Evolutionary conservation across 179 eudicot genomes (phyloP), one percentile per base, ranked within the genome.

Genomic region (Silene coronaria): DNA sequence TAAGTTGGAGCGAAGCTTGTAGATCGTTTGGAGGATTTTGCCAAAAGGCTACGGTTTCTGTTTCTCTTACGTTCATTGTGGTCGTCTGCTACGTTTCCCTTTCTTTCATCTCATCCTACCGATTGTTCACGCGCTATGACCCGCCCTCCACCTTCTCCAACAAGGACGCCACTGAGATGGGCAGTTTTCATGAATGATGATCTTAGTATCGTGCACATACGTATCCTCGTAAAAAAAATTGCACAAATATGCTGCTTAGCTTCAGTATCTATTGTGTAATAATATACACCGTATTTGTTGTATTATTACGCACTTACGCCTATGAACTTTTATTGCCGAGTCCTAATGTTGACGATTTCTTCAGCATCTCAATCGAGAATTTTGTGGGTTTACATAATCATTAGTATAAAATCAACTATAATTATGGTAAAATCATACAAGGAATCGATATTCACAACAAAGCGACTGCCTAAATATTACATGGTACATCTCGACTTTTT

Each of bases 1-100:
- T 85, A 5, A 93, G 96, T 5, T 95, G 99, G 99, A 93, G 97
- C 66, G 76, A 77, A 38, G 91, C 95, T 0, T 95, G 99, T 53
- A 88, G 75, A 2, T 80, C 88, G 2, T 95, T 72, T 13, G 89
- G 87, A 0, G 81, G 84, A 5, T 95, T 93, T 71, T 95, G 99
- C 74, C 75, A 76, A 42, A 90, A 86, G 70, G 92, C 97, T 22
- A 87, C 88, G 0, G 74, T 89, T 0, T 86, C 99, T 0, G 48
- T 89, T 3, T 72, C 81, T 66, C 46, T 95, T 72, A 91, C 93
- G 3, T 91, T 89, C 45, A 81, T 72, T 7, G 97, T 77, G 1
- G 82, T 86, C 8, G 71, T 82, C 14, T 92, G 97, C 80, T 95
- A 92, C 22, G 88, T 81, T 7, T 87, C 75, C 11, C 89, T 95